phyloP scores from a whole-genome alignment of 2,329 filamentous ascomycete species.

The Colletotrichum eremochloae region DNA sequence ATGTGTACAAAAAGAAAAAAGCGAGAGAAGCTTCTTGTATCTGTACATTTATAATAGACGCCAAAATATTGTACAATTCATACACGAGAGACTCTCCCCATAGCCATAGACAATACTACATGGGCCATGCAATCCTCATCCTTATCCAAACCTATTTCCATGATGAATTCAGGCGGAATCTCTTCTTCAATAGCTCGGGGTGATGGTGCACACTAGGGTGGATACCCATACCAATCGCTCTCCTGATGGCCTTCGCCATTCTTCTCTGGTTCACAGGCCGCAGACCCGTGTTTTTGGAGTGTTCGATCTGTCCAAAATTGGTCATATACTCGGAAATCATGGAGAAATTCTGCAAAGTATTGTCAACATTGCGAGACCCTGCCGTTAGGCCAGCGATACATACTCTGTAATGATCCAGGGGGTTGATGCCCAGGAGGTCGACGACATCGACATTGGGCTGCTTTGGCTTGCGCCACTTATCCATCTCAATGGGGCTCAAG shows the following conservation, averaged over 20 bases:
- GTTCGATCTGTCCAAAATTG: constrained; percentile 85
- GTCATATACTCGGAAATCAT: constrained; percentile 92
- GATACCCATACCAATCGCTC: constrained; percentile 89
- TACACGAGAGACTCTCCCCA: constrained; percentile 24
- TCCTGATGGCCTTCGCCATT: constrained; percentile 91
- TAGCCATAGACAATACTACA: constrained; percentile 5
- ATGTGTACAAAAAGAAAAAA: constrained; percentile 51
- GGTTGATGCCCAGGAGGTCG: constrained; percentile 83
- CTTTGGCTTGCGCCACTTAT: constrained; percentile 78
- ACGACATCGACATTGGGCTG: constrained; percentile 77
- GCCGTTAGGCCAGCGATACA: constrained; percentile 45
- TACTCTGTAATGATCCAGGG: constrained; percentile 89
- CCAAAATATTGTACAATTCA: constrained; percentile 46
- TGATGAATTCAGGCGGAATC: constrained; percentile 45
- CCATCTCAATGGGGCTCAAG: constrained; percentile 81
- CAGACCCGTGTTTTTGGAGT: constrained; percentile 81
- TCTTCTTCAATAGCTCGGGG: constrained; percentile 78
- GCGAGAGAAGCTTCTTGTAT: constrained; percentile 39
- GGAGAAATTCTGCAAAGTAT: constrained; percentile 80
- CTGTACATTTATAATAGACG: constrained; percentile 44
- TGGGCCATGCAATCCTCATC: constrained; percentile 1
- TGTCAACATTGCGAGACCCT: background rate
- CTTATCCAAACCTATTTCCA: constrained; percentile 23
- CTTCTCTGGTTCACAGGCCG: constrained; percentile 91
- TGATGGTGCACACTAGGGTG: constrained; percentile 93